A percentile compares a stretch with the other conserved stretches of the same genome.
phyloP scores from a whole-genome alignment of 2,329 filamentous ascomycete genomes.

The Fusarium graminum region DNA sequence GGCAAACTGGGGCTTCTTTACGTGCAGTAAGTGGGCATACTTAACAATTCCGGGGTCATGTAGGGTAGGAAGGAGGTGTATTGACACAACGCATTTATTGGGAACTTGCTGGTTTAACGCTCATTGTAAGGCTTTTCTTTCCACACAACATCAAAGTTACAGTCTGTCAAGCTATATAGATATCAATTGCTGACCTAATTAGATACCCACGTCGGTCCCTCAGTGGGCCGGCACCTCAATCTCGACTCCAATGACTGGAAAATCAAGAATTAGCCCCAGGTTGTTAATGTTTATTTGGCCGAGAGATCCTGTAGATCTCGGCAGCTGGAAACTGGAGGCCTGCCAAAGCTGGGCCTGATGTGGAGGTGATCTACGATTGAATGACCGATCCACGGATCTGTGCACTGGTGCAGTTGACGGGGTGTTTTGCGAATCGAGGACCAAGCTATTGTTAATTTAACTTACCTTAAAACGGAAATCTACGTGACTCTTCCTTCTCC shows the following conservation, averaged over 20 bases:
- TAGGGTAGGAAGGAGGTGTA: too few species aligned
- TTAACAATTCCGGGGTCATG: not conserved
- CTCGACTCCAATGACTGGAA: not conserved
- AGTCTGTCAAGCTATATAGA: not conserved
- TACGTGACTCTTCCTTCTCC: not conserved
- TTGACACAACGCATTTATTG: too few species aligned
- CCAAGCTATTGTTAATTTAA: not conserved
- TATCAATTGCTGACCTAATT: too few species aligned
- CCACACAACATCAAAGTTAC: not conserved
- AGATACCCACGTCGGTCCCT: not conserved
- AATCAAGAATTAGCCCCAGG: constrained; percentile 19
- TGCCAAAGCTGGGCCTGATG: constrained; percentile 26
- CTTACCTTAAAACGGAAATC: constrained; percentile 16
- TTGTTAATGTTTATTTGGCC: constrained; percentile 31
- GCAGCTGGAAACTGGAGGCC: constrained; percentile 28
- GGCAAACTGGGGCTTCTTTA: not conserved
- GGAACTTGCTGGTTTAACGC: too few species aligned
- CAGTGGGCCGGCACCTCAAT: constrained; percentile 16
- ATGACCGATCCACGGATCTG: constrained; percentile 35
- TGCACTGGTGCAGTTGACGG: constrained; percentile 15
- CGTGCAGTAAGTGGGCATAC: not conserved
- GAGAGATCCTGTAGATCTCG: constrained; percentile 38
- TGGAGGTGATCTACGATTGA: constrained; percentile 35
- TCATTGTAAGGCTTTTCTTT: not conserved
- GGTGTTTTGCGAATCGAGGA: not conserved